Evolutionary conservation across 2,329 filamentous ascomycete genomes (phyloP), one percentile per base, ranked within the genome.

Genomic region (Fusarium tjaetaba): DNA sequence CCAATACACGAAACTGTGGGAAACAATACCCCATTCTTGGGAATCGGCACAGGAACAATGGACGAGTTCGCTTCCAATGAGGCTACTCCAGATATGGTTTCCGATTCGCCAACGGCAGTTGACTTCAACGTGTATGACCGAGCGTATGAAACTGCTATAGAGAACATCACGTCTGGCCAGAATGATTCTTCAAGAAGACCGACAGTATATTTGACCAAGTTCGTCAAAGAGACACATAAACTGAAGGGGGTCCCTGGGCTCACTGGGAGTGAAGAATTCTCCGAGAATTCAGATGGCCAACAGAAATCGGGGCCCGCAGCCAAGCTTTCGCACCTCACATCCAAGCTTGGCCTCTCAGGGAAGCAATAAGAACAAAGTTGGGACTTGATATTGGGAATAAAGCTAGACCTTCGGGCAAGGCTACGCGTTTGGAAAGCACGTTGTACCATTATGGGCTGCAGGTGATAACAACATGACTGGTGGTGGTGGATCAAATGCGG

Each of bases 121-220:
- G 94, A 97, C 68, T 94, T 94, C 76, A 91, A 96, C 79, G 92
- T 98, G 65, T 98, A 97, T 81, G 94, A 97, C 80, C 90, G 89
- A 2, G 96, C 96, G 1, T 98, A 97, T 80, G 90, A 94, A 78
- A 79, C 80, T 26, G 89, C 93, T 69, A 94, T 98, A 82, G 89
- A 96, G 34, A 88, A 92, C 22, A 96, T 98, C 77, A 84, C 82
- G 75, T 78, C 84, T 34, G 45, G 68, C 22, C 74, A 73, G 38
- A 85, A 82, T 66, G 80, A 70, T 38, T 24, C 83, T 30, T 79
- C 82, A 22, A 78, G 82, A 51, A 80, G 81, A 58, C 83, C 85
- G 20, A 82, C 83, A 20, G 81, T 88, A 56, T 89, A 87, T 73
- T 79, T 87, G 68, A 89, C 85, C 52, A 84, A 82, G 51, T 83